A percentile compares a stretch with the other conserved stretches of the same genome.
These are phyloP conservation scores for Puccinia brachypodii DNA, from an alignment of 1,284 basidiomycete genomes.

Conservation along the genomic window DNA sequence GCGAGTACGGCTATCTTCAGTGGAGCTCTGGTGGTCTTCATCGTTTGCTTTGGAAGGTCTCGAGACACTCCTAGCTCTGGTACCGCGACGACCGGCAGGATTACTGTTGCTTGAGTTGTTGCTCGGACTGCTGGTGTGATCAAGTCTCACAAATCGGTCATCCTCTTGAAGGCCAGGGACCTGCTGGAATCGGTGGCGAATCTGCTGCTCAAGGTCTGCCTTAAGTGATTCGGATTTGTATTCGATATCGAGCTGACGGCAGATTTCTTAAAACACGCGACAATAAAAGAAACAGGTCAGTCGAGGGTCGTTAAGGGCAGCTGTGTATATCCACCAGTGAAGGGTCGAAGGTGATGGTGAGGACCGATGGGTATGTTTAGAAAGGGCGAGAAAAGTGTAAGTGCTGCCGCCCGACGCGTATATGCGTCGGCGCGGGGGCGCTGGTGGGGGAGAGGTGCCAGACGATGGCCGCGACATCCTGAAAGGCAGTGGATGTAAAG, in stretches of 20 bases:
- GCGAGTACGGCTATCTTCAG: background rate
- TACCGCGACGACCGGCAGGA: constrained; percentile 14
- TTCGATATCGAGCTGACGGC: constrained; percentile 27
- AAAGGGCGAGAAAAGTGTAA: background rate
- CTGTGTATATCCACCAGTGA: background rate
- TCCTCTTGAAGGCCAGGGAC: constrained; percentile 14
- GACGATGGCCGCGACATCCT: background rate
- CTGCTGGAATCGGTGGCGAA: constrained; percentile 25
- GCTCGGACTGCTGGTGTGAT: constrained; percentile 13
- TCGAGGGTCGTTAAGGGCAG: background rate
- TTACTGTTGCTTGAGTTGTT: background rate
- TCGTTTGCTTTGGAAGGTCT: constrained; percentile 18
- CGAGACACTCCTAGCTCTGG: constrained; percentile 24
- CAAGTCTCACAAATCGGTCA: constrained; percentile 11
- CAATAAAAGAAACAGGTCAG: background rate
- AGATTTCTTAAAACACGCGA: constrained; percentile 12
- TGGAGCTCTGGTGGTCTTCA: constrained; percentile 1
- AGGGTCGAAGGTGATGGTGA: background rate
- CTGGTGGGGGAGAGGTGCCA: background rate
- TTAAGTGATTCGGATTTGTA: constrained; percentile 33
- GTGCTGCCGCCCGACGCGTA: constrained; percentile 7
- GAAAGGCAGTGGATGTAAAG: background rate
- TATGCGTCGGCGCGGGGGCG: constrained; percentile 12
- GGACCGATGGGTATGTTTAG: too few species aligned
- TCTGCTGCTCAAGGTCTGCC: constrained; percentile 40